Evolutionary conservation across 176 grass and related monocot genomes (phyloP).

Genomic region (Oryza meridionalis): DNA sequence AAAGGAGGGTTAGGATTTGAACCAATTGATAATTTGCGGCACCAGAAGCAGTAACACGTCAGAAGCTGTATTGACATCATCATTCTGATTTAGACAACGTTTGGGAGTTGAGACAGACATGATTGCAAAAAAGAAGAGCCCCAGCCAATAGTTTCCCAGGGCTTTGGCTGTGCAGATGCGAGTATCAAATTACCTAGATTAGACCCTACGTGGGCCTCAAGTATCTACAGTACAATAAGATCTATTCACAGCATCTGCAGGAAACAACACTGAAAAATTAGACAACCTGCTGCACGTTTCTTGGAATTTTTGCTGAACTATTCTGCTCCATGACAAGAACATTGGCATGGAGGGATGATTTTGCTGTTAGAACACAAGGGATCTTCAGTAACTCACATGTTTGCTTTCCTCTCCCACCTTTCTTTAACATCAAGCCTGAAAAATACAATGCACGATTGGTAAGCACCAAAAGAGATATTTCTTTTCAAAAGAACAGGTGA

Average conservation of each 20-base stretch:
- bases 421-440: conserved; percentile 61
- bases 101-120: background rate
- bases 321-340: background rate
- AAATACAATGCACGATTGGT: conserved; percentile 2
- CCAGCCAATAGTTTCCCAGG: background rate
- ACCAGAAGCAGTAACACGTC: background rate
- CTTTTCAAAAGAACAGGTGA: conserved; percentile 22
- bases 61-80: background rate
- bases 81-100: background rate
- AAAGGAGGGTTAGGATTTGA: background rate
- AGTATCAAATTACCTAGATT: background rate
- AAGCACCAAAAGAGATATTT: background rate
- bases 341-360: background rate
- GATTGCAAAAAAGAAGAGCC: background rate
- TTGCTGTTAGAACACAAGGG: conserved; percentile 2
- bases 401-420: conserved; percentile 63
- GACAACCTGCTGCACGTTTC: conserved; percentile 19
- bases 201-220: background rate
- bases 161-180: background rate
- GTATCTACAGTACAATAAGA: conserved; percentile 1
- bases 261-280: conserved; percentile 12
- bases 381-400: conserved; percentile 46
- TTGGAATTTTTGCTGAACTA: background rate
- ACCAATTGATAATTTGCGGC: background rate
- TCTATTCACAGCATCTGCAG: background rate